Percentiles rank a stretch among this genome's conserved stretches.
Evolutionary conservation across 2,329 filamentous ascomycete species (phyloP).

Genomic region (Alternaria infectoria): DNA sequence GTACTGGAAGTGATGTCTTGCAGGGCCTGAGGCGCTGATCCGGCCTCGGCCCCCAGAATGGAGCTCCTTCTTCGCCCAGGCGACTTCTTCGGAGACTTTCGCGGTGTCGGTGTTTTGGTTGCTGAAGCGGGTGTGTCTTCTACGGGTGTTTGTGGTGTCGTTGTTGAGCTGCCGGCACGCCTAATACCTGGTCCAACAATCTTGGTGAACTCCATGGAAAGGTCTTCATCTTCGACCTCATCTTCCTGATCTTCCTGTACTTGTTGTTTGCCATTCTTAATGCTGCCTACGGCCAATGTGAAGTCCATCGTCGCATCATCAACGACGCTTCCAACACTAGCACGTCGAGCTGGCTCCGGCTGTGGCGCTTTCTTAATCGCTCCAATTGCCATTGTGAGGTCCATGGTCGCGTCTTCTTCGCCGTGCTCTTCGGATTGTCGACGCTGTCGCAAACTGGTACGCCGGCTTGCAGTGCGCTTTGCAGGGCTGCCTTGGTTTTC

Average conservation of each 20-base stretch:
- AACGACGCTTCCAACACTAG: constrained; percentile 34
- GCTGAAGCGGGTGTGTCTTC: constrained; percentile 11
- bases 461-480: constrained; percentile 41
- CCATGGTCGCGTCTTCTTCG: constrained; percentile 52
- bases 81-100: constrained; percentile 34
- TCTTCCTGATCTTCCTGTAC: not conserved
- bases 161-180: constrained; percentile 16
- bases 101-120: constrained; percentile 29
- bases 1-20: constrained; percentile 30
- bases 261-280: constrained; percentile 28
- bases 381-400: constrained; percentile 48
- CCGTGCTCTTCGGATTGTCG: constrained; percentile 44
- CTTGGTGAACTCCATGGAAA: constrained; percentile 61
- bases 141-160: constrained; percentile 29
- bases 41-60: constrained; percentile 8
- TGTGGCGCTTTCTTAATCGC: constrained; percentile 35
- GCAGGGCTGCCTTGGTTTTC: constrained; percentile 46
- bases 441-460: constrained; percentile 49
- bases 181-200: constrained; percentile 54
- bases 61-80: constrained; percentile 19
- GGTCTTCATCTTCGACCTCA: constrained; percentile 46
- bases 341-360: constrained; percentile 21
- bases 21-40: constrained; percentile 18
- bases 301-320: constrained; percentile 51
- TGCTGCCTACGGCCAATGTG: constrained; percentile 47